Evolutionary conservation across 148 eudicot genomes (phyloP), one percentile per base, ranked within the genome.

Genomic region (Rhododendron vialii): DNA sequence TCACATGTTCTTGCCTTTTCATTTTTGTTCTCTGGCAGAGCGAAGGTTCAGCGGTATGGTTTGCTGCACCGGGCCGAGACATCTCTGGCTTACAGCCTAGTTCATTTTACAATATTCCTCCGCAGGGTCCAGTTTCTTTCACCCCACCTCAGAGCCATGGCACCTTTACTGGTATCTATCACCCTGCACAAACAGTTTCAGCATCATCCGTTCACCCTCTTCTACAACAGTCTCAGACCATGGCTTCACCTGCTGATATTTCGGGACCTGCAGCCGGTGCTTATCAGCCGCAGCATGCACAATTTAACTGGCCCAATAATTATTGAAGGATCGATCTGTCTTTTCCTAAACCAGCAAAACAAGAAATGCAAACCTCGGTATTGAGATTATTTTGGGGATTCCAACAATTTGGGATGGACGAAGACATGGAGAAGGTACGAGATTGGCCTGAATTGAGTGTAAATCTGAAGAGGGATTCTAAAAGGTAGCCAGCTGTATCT

Each of bases 1-100:
- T 65, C 47, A 15, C 9, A 82, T 78, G 50, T 48, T 47, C 53
- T 86, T 20, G n/a, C 38, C 59, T 74, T n/a, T 81, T 43, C 83
- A 89, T 71, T 7, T 4, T 86, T 38, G 22, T 73, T 75, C 75
- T 43, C 65, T 84, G 83, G 91, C 92, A 94, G 95, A 94, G 87
- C 45, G 98, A 95, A 92, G 98, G 98, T 82, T 85, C 93, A 17
- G 92, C 95, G 36, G 91, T 94, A 69, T 95, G 98, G 98, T 83
- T 91, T 83, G 88, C 95, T 38, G 88, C 92, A 69, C 93, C 94
- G 20, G 93, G 92, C 82, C 93, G 96, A 69, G 98, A 95, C 82
- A 90, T 95, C 8, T 84, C 96, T 48, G 90, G 93, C 87, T 85
- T 94, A 83, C 94, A 89, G 75, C 93, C 90, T 41, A 91, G 88